These are phyloP conservation scores for Styphnolobium japonicum DNA, from an alignment of 306 rosid species.

Conservation along the genomic window DNA sequence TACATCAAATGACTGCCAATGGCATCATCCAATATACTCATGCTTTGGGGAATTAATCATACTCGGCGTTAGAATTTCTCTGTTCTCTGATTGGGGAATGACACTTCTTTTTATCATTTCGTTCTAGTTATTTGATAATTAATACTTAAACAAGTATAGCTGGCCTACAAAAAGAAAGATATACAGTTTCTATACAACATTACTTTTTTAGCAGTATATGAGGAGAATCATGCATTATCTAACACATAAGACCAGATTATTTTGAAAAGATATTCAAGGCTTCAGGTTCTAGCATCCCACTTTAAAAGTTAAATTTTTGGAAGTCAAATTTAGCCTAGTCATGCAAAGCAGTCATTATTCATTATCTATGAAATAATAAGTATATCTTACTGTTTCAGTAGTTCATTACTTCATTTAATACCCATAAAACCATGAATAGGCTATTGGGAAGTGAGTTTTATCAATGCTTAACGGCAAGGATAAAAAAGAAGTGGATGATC, in stretches of 20 bases:
- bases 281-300: neutral
- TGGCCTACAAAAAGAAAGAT: neutral
- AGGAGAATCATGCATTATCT: neutral
- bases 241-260: neutral
- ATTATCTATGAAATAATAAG: neutral
- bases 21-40: no score
- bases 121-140: neutral
- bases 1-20: neutral
- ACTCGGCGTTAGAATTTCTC: no score
- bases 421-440: no score
- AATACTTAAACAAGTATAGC: neutral
- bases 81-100: neutral
- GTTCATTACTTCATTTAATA: neutral
- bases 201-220: neutral
- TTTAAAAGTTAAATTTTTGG: neutral
- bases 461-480: neutral
- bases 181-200: neutral
- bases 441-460: neutral
- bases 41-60: no score
- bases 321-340: neutral
- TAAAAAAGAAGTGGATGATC: neutral
- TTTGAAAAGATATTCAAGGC: neutral
- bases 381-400: neutral
- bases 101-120: neutral
- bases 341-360: no score